Evolutionary conservation across 2,329 filamentous ascomycete species (phyloP), one percentile per base, ranked within the genome.

Genomic region (Pseudogymnoascus sp.): DNA sequence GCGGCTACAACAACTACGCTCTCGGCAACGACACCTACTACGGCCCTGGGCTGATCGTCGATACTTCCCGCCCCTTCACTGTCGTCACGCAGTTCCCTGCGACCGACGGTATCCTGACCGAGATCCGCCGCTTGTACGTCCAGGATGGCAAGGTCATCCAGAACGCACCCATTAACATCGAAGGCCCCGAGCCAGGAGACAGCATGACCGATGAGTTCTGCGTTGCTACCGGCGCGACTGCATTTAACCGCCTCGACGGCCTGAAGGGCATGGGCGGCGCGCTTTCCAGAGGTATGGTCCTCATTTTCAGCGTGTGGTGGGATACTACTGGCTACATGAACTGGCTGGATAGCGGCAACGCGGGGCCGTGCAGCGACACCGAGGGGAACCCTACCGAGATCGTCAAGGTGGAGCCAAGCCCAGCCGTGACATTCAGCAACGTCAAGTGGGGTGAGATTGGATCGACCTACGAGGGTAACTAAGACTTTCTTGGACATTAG

Each of bases 391-490:
- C 83, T 0, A 69, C 71, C 37, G 70, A 75, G 14, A 81, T 85
- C 61, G 64, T 74, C 59, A 70, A 73, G 57, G 69, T 79, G 9
- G 72, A 79, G 66, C 77, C 79, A 0, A 73, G 73, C 59, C 78
- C 82, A 0, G 74, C 74, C 8, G 79, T 85, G 3, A 77, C 73
- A 0, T 85, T 82, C 66, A 79, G 77, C 63, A 78, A 84, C 66
- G 79, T 86, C 65, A 78, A 77, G 67, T 82, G 81, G 76, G 82
- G 83, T 20, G 81, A 85, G 65, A 80, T 86, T 66, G 81, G 78
- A 4, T 81, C 79, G 14, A 85, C 79, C 0, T 80, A 18, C 50
- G 28, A 54, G 47, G 25, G 47, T 12, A 54, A 54, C 47, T 54
- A 9, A 30, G 47, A 18, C 32, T 18, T 8, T 4, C 7, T 32